Evolutionary conservation across 2,329 filamentous ascomycete genomes (phyloP).

Genomic region (Bipolaris cookei): DNA sequence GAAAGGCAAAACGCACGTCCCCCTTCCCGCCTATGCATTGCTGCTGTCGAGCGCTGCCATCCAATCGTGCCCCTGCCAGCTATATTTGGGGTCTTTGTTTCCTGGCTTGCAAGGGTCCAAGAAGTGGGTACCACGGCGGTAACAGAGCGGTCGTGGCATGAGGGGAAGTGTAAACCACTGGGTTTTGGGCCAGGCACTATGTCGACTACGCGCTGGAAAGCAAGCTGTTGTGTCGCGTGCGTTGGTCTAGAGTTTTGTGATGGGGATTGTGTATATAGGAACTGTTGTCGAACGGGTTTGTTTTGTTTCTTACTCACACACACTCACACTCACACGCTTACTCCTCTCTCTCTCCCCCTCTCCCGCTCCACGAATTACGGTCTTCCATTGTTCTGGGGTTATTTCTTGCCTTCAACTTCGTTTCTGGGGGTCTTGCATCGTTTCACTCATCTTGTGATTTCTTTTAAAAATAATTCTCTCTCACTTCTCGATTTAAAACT

Average conservation of each 20-base stretch:
- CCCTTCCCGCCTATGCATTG: background rate
- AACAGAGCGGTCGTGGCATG: conserved; percentile 10
- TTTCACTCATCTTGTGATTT: background rate
- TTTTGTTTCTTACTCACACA: conserved; percentile 4
- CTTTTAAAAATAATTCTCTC: background rate
- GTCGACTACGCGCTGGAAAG: conserved; percentile 13
- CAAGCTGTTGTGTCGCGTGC: conserved; percentile 7
- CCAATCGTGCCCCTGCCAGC: conserved; percentile 18
- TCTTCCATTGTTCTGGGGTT: too few species aligned
- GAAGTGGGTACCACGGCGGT: conserved; percentile 15
- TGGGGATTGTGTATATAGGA: conserved; percentile 13
- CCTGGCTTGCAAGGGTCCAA: background rate
- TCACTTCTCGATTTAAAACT: background rate
- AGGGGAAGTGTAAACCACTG: background rate
- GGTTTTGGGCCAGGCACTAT: background rate
- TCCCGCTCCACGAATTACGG: too few species aligned
- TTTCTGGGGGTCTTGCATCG: background rate
- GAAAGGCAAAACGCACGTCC: background rate
- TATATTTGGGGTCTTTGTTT: conserved; percentile 31
- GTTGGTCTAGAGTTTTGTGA: background rate
- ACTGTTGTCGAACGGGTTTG: background rate
- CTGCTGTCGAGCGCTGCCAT: background rate
- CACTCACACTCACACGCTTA: background rate
- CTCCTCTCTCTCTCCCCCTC: background rate
- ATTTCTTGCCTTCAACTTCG: background rate